A percentile compares a stretch with the other conserved stretches of the same genome.
Conservation (phyloP, 1,284 basidiomycete species). For the Boletus mariae region DNA sequence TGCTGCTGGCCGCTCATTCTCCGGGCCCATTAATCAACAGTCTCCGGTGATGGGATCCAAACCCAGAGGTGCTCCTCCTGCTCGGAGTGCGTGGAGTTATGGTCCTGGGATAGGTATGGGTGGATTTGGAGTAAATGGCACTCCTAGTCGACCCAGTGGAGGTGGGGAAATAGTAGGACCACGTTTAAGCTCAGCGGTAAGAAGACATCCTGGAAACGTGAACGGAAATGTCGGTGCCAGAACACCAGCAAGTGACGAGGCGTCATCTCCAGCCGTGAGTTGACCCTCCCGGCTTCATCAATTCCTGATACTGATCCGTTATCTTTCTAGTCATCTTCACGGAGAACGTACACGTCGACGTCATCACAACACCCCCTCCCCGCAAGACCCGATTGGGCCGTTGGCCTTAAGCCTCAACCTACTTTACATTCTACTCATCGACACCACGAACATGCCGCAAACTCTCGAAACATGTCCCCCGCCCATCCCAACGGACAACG, state of each 20-base stretch:
- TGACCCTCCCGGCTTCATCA: conserved; percentile 10
- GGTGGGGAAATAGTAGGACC: conserved; percentile 56
- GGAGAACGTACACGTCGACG: conserved; percentile 65
- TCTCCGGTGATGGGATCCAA: conserved; percentile 30
- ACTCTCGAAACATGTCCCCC: conserved; percentile 41
- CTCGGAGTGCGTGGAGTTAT: conserved; percentile 61
- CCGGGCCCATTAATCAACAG: conserved; percentile 28
- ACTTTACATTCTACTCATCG: conserved; percentile 50
- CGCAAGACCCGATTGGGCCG: conserved; percentile 79
- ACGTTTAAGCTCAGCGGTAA: conserved; percentile 48
- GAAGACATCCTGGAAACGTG: conserved; percentile 49
- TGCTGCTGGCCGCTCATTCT: conserved; percentile 22
- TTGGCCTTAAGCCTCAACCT: conserved; percentile 70
- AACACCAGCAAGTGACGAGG: conserved; percentile 66
- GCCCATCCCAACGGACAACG: conserved; percentile 35
- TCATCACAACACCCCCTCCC: conserved; percentile 77
- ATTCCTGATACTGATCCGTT: conserved; percentile 2
- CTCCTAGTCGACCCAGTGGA: conserved; percentile 16
- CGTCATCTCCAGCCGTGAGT: conserved; percentile 70
- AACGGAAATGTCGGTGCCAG: conserved; percentile 52
- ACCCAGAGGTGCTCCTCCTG: conserved; percentile 41
- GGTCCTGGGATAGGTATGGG: conserved; percentile 57
- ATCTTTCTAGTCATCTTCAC: conserved; percentile 56
- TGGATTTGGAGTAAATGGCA: conserved; percentile 35
- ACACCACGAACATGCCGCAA: conserved; percentile 39